Conservation (phyloP, 495 filamentous ascomycete species). For the Hypomontagnella monticulosa region DNA sequence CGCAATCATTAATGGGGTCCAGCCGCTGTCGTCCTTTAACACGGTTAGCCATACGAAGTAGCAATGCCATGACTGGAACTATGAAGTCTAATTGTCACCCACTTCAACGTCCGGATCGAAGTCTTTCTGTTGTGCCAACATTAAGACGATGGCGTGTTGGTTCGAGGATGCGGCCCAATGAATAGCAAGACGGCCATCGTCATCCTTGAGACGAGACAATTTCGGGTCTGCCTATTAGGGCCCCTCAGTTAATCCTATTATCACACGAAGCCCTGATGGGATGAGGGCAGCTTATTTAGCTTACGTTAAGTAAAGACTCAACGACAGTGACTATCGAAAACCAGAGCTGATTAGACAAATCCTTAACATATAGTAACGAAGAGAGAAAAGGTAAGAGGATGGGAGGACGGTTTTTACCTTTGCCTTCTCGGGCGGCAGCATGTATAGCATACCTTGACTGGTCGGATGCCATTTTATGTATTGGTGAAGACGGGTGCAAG, state of each 20-base stretch:
- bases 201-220: slow-evolving; percentile 76
- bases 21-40: slow-evolving; percentile 81
- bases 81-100: slow-evolving; percentile 29
- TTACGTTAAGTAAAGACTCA: slow-evolving; percentile 80
- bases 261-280: not conserved
- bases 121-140: slow-evolving; percentile 71
- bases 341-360: slow-evolving; percentile 26
- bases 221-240: slow-evolving; percentile 78
- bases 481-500: not conserved
- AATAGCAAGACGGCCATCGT: slow-evolving; percentile 89
- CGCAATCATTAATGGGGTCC: slow-evolving; percentile 96
- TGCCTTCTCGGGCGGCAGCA: slow-evolving; percentile 87
- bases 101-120: slow-evolving; percentile 93
- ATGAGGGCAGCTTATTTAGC: slow-evolving; percentile 40
- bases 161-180: slow-evolving; percentile 96
- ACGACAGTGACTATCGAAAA: slow-evolving; percentile 64
- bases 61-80: not conserved
- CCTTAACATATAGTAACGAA: slow-evolving; percentile 1
- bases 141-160: slow-evolving; percentile 74
- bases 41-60: slow-evolving; percentile 4
- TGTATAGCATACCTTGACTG: slow-evolving; percentile 80
- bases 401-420: slow-evolving; percentile 62
- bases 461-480: slow-evolving; percentile 37
- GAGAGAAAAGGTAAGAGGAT: not conserved
- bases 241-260: slow-evolving; percentile 30